These are phyloP conservation scores for Neospora caninum DNA, from an alignment of 169 alveolate species.

Conservation along the genomic window DNA sequence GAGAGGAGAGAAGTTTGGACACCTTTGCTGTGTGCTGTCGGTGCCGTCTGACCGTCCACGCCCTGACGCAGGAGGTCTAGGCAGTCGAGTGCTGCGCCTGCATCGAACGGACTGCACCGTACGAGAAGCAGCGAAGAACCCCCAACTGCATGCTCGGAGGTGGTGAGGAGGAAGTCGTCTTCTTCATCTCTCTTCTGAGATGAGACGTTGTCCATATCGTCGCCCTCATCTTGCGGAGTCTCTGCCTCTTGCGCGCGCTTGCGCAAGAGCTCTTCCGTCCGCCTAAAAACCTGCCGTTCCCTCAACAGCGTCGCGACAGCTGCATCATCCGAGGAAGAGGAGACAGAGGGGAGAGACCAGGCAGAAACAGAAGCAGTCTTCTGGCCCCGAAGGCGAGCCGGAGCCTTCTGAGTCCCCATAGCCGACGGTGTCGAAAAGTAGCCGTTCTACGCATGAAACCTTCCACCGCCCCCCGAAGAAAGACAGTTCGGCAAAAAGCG, in stretches of 20 bases:
- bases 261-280: constrained; percentile 2
- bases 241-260: not conserved
- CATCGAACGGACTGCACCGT: constrained; percentile 33
- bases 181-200: not conserved
- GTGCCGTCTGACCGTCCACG: not conserved
- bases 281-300: not conserved
- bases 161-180: not conserved
- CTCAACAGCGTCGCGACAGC: not conserved
- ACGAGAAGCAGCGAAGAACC: not conserved
- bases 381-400: not conserved
- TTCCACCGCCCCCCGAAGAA: too few relatives aligned
- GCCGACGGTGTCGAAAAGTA: not conserved
- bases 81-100: not conserved
- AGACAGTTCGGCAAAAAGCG: too few relatives aligned
- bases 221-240: not conserved
- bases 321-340: not conserved
- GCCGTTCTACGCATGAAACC: too few relatives aligned
- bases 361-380: not conserved
- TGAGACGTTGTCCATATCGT: not conserved
- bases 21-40: not conserved
- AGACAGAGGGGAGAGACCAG: not conserved
- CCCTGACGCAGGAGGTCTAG: not conserved
- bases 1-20: not conserved
- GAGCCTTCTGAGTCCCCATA: not conserved
- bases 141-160: not conserved